phyloP scores from a whole-genome alignment of 2,329 filamentous ascomycete species.

The Aspergillus niger region DNA sequence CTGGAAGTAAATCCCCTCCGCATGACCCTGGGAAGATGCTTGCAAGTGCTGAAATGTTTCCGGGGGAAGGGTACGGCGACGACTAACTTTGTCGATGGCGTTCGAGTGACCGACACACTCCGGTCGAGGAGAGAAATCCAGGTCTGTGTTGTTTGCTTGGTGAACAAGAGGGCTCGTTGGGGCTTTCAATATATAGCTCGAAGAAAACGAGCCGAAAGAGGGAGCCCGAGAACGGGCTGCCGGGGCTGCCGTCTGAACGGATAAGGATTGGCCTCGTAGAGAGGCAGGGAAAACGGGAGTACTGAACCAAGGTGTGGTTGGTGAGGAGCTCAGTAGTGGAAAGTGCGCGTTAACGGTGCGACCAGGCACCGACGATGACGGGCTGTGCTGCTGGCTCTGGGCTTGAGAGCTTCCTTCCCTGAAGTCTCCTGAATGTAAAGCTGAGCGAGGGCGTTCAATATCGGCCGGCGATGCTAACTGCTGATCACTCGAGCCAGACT shows the following conservation, averaged over 20 bases:
- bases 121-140: slow-evolving; percentile 62
- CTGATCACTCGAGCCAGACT: slow-evolving; percentile 15
- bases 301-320: slow-evolving; percentile 59
- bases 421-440: slow-evolving; percentile 65
- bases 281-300: slow-evolving; percentile 29
- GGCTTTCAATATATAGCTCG: slow-evolving; percentile 79
- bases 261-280: slow-evolving; percentile 17
- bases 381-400: slow-evolving; percentile 30
- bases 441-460: slow-evolving; percentile 81
- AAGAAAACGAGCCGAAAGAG: slow-evolving; percentile 70
- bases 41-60: slow-evolving; percentile 56
- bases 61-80: slow-evolving; percentile 73
- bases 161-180: slow-evolving; percentile 92
- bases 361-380: slow-evolving; percentile 24
- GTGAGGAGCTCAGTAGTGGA: slow-evolving; percentile 49
- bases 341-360: slow-evolving; percentile 17
- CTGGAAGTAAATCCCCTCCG: slow-evolving; percentile 45
- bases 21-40: slow-evolving; percentile 41
- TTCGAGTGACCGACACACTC: slow-evolving; percentile 55
- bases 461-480: slow-evolving; percentile 58
- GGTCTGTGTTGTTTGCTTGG: slow-evolving; percentile 79
- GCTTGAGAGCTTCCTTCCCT: slow-evolving; percentile 45
- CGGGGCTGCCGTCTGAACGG: slow-evolving; percentile 18
- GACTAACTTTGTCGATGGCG: slow-evolving; percentile 52
- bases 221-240: slow-evolving; percentile 52